These are phyloP conservation scores for Cladosporium austrohemisphaericum DNA, from an alignment of 2,329 filamentous ascomycete species.

Conservation along the genomic window DNA sequence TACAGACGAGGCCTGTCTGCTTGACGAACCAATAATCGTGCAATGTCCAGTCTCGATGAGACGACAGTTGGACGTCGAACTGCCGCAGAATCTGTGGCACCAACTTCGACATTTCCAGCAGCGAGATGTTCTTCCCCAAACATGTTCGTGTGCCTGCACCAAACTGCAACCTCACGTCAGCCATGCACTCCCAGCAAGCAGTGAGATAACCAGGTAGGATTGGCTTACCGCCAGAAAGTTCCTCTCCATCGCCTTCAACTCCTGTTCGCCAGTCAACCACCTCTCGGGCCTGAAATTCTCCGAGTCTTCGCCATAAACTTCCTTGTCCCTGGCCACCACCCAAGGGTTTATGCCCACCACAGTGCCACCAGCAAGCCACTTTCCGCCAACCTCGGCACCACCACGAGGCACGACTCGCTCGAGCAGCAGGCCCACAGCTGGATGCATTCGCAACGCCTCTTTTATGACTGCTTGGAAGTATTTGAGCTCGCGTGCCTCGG, in stretches of 20 bases:
- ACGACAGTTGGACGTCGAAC: conserved; percentile 24
- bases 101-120: conserved; percentile 32
- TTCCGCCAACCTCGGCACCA: conserved; percentile 16
- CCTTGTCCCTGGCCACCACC: conserved; percentile 40
- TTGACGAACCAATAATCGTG: conserved; percentile 23
- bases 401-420: conserved; percentile 41
- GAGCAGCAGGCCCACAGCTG: conserved; percentile 40
- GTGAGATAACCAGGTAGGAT: background rate
- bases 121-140: conserved; percentile 30
- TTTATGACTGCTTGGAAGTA: conserved; percentile 33
- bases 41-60: conserved; percentile 23
- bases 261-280: conserved; percentile 36
- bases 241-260: conserved; percentile 18
- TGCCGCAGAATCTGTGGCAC: conserved; percentile 27
- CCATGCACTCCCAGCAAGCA: background rate
- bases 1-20: conserved; percentile 26
- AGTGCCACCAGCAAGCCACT: conserved; percentile 37
- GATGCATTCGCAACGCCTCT: conserved; percentile 29
- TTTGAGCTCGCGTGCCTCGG: conserved; percentile 28
- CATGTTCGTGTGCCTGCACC: conserved; percentile 35
- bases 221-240: conserved; percentile 16
- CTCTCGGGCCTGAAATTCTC: conserved; percentile 41
- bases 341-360: conserved; percentile 44
- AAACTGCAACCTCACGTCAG: conserved; percentile 22
- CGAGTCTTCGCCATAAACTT: conserved; percentile 36